Base-by-base conservation (phyloP, 1,284 basidiomycete genomes). In the Ceratobasidium sp. region DNA sequence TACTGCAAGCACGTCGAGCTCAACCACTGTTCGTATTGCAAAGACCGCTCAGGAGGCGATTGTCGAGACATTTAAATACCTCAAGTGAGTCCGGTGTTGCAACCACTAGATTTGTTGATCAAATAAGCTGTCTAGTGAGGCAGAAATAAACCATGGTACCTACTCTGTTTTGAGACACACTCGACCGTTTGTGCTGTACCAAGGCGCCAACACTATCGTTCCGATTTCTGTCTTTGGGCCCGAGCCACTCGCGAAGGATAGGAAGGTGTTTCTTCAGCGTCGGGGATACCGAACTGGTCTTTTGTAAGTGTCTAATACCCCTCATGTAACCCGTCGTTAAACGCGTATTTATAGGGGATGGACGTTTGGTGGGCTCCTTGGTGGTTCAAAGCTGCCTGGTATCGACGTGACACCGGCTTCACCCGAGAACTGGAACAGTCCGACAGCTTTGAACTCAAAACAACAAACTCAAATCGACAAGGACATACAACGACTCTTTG, bases 211-310 rank as follows among this genome's bases (percentile, higher is more conserved):
- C 17, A 74, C 69, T 43, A 70, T 66, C n/a, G 76, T 77, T 40
- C 61, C 76, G 17, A 57, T 77, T 44, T 73, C 69, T 15, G 32
- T 77, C 6, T 74, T 77, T 61, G 76, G 76, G 17, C 64, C 69
- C 44, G 51, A 74, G 37, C 76, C 76, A 2, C 62, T 74, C 11
- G 76, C 77, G 13, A 76, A 74, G 46, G 69, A 77, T 62, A 64
- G 79, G 37, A 77, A 76, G 17, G 78, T 82, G 9, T 75, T 78
- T 15, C 79, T 82, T 0, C 81, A 82, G 70, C 77, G 78, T 19
- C 79, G 82, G 25, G 81, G 81, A 6, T 82, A 80, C 78, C 77
- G 81, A 17, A 81, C 81, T 0, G 81, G 81, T 11, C 76, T 83
- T 7, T 68, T 81, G 76, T 75, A 56, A 65, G 66, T 51, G 1